Base-by-base conservation (phyloP, 345 rosid genomes). In the Lumnitzera littorea region DNA sequence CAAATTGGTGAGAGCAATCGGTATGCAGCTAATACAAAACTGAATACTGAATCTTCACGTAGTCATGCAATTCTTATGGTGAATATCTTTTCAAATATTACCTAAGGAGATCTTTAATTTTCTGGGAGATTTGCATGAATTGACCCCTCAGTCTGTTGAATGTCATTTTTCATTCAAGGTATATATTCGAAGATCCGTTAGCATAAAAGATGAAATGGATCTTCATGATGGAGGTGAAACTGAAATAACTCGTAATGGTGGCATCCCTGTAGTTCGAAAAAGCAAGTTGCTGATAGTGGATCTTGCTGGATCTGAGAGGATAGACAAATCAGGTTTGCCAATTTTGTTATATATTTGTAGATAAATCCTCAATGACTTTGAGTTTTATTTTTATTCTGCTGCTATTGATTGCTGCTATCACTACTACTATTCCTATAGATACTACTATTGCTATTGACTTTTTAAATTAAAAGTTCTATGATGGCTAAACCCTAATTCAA, bases 271-370 rank as follows among this genome's bases (percentile, higher is more conserved):
- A 61, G 78, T 89, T 65, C 76, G 91, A 82, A 92, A 82, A 82
- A 89, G 96, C 91, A 92, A 92, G 74, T 78, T 92, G 74, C 75
- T 92, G 67, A 82, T 92, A 47, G 94, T 85, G 69, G 98, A 92
- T 83, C 98, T 92, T 72, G 96, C 96, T 15, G 98, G 96, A 62
- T 92, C 96, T 53, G 98, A 92, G 80, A 85, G 98, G 75, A 53
- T 92, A 55, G 92, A 85, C 75, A 91, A 89, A 82, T 89, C 96
- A 71, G 98, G 98, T 88, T 64, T 57, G 73, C 58, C n/a, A 51
- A 43, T 63, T 17, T 48, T 16, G 41, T n/a, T 12, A 46, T 62
- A 24, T 27, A 47, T 57, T n/a, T 47, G 25, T 27, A 27, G 31
- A 27, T 5, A 27, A 27, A 27, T 27, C 31, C 5, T 27, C 5